These are phyloP conservation scores for Crithidia thermophila DNA, from an alignment of 208 protist genomes.

Conservation along the genomic window DNA sequence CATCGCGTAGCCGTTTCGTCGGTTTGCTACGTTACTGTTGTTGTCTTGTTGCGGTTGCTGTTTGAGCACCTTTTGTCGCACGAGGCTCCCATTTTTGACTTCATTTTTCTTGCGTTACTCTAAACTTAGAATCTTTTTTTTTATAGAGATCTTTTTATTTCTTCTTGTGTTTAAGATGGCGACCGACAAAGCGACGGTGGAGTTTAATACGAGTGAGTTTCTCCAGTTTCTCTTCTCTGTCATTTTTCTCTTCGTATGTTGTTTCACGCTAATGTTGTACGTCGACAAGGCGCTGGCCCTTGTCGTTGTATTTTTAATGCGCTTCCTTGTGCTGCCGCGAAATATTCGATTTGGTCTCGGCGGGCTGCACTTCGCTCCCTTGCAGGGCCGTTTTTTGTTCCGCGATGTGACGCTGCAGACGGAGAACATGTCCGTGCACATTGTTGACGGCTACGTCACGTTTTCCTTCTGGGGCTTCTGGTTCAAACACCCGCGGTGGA, in stretches of 20 bases:
- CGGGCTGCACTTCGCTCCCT: slow-evolving; percentile 57
- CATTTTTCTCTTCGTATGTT: slow-evolving; percentile 66
- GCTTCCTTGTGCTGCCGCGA: slow-evolving; percentile 64
- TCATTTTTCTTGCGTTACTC: slow-evolving; percentile 10
- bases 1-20: too few relatives aligned
- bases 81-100: slow-evolving; percentile 6
- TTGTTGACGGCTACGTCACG: slow-evolving; percentile 85
- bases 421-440: slow-evolving; percentile 81
- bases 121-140: too few relatives aligned
- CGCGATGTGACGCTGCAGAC: slow-evolving; percentile 74
- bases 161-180: slow-evolving; percentile 10
- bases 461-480: slow-evolving; percentile 80
- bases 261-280: slow-evolving; percentile 74
- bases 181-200: not conserved
- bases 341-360: slow-evolving; percentile 57
- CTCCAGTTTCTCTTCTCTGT: slow-evolving; percentile 74
- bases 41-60: too few relatives aligned
- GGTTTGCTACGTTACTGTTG: too few relatives aligned
- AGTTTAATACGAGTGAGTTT: slow-evolving; percentile 55
- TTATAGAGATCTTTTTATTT: not conserved
- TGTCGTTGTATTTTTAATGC: slow-evolving; percentile 51
- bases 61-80: too few relatives aligned
- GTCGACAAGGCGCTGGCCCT: slow-evolving; percentile 46
- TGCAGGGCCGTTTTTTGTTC: slow-evolving; percentile 77
- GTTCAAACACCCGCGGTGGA: slow-evolving; percentile 58